Percentiles rank a stretch among this genome's conserved stretches.
Evolutionary conservation across 768 basidiomycete species (phyloP).

Genomic region (Naganishia kalamii): DNA sequence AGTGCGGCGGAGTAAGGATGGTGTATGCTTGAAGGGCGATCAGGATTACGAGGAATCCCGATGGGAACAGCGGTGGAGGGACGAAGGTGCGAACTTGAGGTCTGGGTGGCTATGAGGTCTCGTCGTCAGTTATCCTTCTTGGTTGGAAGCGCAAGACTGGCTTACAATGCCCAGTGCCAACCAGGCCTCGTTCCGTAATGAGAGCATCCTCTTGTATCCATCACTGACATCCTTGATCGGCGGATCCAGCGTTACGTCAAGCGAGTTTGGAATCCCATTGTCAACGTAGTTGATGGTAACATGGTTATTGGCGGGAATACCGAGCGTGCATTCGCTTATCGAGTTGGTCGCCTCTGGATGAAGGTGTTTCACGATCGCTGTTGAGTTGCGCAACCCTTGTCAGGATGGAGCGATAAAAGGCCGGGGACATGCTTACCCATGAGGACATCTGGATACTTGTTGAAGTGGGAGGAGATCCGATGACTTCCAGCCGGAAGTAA

Average conservation of each 20-base stretch:
- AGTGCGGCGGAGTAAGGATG: background rate
- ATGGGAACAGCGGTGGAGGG: background rate
- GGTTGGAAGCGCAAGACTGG: background rate
- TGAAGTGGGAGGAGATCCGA: background rate
- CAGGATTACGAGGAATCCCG: background rate
- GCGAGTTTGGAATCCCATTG: background rate
- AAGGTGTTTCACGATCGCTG: constrained; percentile 11
- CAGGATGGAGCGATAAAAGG: too few species aligned
- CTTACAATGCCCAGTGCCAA: background rate
- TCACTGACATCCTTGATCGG: constrained; percentile 11
- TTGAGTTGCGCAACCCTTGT: too few species aligned
- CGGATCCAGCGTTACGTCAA: constrained; percentile 6
- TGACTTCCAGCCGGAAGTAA: background rate
- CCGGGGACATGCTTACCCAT: background rate
- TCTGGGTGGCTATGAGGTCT: background rate
- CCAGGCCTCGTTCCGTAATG: background rate
- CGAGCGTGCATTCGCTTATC: background rate
- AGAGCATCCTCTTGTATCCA: constrained; percentile 9
- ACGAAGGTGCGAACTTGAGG: background rate
- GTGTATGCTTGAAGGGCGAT: constrained; percentile 8
- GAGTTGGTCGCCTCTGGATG: background rate
- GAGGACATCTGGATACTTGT: constrained; percentile 3
- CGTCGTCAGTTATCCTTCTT: background rate
- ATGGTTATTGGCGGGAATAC: background rate
- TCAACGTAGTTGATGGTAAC: background rate